Base-by-base conservation (phyloP, 2,329 filamentous ascomycete species). In the Penicillium oxalicum region DNA sequence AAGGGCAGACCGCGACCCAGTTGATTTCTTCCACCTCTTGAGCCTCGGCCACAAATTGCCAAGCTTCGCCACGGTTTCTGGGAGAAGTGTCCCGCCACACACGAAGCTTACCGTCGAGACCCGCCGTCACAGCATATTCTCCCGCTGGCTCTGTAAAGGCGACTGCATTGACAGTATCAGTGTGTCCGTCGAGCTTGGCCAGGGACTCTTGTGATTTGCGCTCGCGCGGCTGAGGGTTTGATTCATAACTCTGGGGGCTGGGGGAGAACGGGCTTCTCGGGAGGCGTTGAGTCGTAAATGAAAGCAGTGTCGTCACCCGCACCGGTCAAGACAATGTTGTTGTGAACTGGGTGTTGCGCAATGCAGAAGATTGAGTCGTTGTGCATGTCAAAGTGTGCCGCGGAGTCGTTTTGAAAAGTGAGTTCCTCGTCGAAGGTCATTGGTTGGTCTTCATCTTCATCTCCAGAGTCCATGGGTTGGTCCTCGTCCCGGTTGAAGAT, bases 1-100 rank as follows among this genome's bases (percentile, higher is more conserved):
- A 84, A 77, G 91, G 90, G 65, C 88, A 95, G 0, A 89, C 72
- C 1, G 77, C 71, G 32, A 97, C 71, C 91, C 91, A 98, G 74
- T 93, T 95, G 63, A 98, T 86, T 71, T 97, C 91, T 60, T 94
- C 87, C 8, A 96, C 91, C 68, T 98, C 93, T 62, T 90, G 86
- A 3, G 83, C 81, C 63, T 93, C 87, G 47, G 80, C 87, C 7
- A 95, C 70, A 61, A 87, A 86, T 39, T 78, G 74, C 80, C 81
- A 85, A 44, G 76, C 71, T 40, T 75, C 66, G 52, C 76, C 76
- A 24, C 76, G 73, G 34, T 74, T 67, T 34, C 73, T 67, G 28
- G 70, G 55, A 56, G 57, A 72, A 56, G 61, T 74, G 64, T 64
- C 78, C 56, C 80, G 77, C 77, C 86, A 91, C 11, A 83, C 83